A percentile compares a stretch with the other conserved stretches of the same genome.
Conservation (phyloP, 1,284 basidiomycete genomes). For the Puccinia horiana region DNA sequence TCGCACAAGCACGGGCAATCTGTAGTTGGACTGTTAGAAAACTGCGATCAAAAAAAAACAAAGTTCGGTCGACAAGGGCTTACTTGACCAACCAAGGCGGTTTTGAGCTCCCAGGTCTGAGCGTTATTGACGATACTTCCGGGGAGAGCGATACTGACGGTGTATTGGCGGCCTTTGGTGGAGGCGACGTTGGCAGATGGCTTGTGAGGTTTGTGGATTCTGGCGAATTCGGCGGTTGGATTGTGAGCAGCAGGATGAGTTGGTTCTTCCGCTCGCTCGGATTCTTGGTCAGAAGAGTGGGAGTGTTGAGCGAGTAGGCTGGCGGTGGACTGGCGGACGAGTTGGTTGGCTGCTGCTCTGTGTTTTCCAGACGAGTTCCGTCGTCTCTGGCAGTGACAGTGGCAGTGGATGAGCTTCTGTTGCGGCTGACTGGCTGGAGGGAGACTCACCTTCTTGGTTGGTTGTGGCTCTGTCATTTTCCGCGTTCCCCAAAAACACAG, state of each 20-base stretch:
- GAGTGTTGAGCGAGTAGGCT: neutral
- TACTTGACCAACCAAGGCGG: slow-evolving; percentile 55
- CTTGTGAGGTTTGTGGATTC: slow-evolving; percentile 46
- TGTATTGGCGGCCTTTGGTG: slow-evolving; percentile 51
- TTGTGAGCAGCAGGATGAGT: neutral
- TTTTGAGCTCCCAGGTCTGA: slow-evolving; percentile 57
- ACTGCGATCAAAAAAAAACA: no score
- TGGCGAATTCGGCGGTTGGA: slow-evolving; percentile 22
- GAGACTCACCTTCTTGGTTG: neutral
- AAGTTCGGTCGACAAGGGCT: no score
- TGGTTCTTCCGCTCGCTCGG: neutral
- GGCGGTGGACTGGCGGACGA: slow-evolving; percentile 3
- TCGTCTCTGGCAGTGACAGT: slow-evolving; percentile 15
- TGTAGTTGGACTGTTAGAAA: no score
- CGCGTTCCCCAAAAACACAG: no score
- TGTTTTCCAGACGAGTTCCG: slow-evolving; percentile 45
- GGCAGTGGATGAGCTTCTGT: neutral
- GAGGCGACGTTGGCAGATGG: slow-evolving; percentile 39
- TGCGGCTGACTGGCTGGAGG: no score
- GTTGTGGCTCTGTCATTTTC: no score
- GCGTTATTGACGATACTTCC: slow-evolving; percentile 58
- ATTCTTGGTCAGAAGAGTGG: neutral
- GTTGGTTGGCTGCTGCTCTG: slow-evolving; percentile 23
- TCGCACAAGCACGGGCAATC: slow-evolving; percentile 57
- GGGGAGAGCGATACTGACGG: slow-evolving; percentile 57